Evolutionary conservation across 2,329 filamentous ascomycete genomes (phyloP), one percentile per base, ranked within the genome.

Genomic region (Thelonectria olida): DNA sequence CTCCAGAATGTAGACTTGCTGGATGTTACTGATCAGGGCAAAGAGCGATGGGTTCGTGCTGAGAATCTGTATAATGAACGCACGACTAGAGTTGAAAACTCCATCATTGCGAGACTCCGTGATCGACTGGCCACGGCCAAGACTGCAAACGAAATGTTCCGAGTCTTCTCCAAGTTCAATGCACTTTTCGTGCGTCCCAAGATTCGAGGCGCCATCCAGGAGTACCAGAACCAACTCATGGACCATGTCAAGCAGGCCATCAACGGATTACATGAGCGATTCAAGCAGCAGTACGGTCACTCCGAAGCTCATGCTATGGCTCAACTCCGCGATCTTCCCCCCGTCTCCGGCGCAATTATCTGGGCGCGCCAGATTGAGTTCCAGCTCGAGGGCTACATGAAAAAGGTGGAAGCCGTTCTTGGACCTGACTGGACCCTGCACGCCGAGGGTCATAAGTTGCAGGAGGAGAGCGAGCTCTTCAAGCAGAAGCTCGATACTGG

Each of bases 151-250:
- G 96, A 99, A 79, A 99, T 99, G 96, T 99, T 99, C 78, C 92
- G 96, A 55, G 96, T 99, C 63, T 99, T 99, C 77, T 98, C 96
- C 54, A 98, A 98, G 76, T 99, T 99, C 86, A 99, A 99, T 75
- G 96, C 96, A 2, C 89, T 99, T 27, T 97, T 99, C 70, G 95
- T 99, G 58, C 89, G 96, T 61, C 96, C 96, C n/a, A 99, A 99
- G 84, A 98, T 99, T 79, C 90, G 96, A 67, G 94, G 96, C 68
- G 96, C 96, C 56, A 99, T 99, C 73, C 92, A 93, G 42, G 95
- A 99, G 79, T 99, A 99, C 75, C 96, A 99, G 78, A 96, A 95
- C 5, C 94, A 97, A 78, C 88, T 99, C 31, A 97, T 99, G 76
- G 94, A 97, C 72, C 97, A 97, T 70, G 96, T 99, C 72, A 98